These are phyloP conservation scores for Phragmites australis DNA, from an alignment of 176 grass and related monocot species.

Conservation along the genomic window DNA sequence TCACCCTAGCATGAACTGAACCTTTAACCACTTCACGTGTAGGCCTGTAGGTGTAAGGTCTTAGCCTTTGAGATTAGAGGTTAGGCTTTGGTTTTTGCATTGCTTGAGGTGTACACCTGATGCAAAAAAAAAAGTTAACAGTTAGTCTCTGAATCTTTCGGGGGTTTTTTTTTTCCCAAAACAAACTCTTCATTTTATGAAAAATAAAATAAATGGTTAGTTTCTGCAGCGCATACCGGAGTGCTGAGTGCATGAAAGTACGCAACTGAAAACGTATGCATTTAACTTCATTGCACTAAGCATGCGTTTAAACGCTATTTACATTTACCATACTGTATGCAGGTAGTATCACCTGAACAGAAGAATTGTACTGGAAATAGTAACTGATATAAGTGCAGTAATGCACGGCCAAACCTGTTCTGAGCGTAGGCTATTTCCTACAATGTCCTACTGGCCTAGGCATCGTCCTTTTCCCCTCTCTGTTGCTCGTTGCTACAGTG, in stretches of 20 bases:
- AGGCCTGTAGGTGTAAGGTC: neutral
- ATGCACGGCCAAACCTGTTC: neutral
- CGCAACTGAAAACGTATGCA: neutral
- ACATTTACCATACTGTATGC: neutral
- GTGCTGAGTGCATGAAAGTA: too few species aligned
- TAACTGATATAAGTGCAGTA: constrained; percentile 13
- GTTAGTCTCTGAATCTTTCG: neutral
- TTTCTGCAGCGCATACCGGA: neutral
- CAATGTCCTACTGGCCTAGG: neutral
- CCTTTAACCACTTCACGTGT: neutral
- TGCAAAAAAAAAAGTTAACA: neutral
- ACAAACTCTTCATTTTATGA: neutral
- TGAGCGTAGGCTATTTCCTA: constrained; percentile 13
- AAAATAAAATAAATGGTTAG: neutral
- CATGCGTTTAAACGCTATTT: neutral
- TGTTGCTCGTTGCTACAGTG: too few species aligned
- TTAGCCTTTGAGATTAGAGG: neutral
- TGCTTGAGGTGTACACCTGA: neutral
- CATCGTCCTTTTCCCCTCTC: too few species aligned
- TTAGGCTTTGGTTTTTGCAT: neutral
- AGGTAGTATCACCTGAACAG: constrained; percentile 11
- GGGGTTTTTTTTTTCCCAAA: neutral
- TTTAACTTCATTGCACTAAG: neutral
- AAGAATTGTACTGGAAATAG: neutral
- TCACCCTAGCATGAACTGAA: neutral